phyloP scores from a whole-genome alignment of 2,329 filamentous ascomycete genomes.

The Teratosphaeria nubilosa region DNA sequence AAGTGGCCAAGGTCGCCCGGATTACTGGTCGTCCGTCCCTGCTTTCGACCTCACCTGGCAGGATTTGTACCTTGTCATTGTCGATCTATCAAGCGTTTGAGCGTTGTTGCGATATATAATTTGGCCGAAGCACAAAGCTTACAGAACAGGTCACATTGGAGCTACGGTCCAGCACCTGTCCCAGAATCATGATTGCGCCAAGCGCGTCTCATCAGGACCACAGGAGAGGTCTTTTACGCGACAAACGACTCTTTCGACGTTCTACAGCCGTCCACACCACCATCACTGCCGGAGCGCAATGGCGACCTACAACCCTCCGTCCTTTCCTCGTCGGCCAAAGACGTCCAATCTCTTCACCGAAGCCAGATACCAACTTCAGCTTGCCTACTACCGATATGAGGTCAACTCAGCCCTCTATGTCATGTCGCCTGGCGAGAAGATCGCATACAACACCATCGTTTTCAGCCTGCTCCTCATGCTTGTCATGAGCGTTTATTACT shows the following conservation, averaged over 20 bases:
- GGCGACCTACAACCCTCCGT: conserved; percentile 17
- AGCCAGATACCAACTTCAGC: conserved; percentile 13
- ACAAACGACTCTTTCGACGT: background rate
- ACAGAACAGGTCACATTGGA: background rate
- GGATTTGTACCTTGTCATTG: background rate
- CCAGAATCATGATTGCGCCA: background rate
- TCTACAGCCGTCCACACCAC: background rate
- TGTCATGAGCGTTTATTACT: conserved; percentile 13
- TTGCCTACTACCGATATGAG: conserved; percentile 20
- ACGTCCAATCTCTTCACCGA: conserved; percentile 10
- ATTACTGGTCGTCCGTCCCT: background rate
- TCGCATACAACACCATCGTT: conserved; percentile 17
- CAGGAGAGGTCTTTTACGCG: background rate
- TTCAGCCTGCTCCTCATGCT: conserved; percentile 11
- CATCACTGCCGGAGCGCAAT: conserved; percentile 5
- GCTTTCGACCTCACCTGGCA: background rate
- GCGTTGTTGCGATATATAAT: background rate
- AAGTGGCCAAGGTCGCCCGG: background rate
- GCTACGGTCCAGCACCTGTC: background rate
- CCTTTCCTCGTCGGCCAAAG: conserved; percentile 15
- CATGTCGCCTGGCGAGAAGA: conserved; percentile 20
- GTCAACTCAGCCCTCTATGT: conserved; percentile 20
- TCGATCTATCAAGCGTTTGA: background rate
- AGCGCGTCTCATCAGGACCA: background rate
- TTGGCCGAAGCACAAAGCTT: background rate